Percentiles rank a stretch among this genome's conserved stretches.
These are phyloP conservation scores for Conticribra guillardii DNA, from an alignment of 108 stramenopile species.

Conservation along the genomic window DNA sequence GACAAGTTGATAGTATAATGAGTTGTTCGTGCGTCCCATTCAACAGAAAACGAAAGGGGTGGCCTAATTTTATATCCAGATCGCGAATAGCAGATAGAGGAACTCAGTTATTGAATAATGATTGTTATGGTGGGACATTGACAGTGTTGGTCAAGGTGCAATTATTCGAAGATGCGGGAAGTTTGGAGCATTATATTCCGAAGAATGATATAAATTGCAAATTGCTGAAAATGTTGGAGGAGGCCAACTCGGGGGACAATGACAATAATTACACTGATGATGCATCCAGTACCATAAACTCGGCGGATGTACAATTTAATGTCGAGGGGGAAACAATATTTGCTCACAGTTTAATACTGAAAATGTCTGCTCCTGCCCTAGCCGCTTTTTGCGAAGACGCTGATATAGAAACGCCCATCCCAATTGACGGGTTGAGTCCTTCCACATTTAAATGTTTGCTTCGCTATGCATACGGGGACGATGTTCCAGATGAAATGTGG, in stretches of 20 bases:
- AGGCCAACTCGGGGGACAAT: neutral
- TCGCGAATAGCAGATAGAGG: conserved; percentile 10
- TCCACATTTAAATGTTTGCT: conserved; percentile 18
- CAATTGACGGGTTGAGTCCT: conserved; percentile 23
- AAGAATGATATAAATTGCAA: conserved; percentile 21
- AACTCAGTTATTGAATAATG: conserved; percentile 16
- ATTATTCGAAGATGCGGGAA: conserved; percentile 9
- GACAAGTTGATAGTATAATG: conserved; percentile 4
- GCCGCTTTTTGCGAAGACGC: conserved; percentile 19
- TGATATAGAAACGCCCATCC: conserved; percentile 11
- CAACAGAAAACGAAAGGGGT: conserved; percentile 24
- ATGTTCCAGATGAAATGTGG: conserved; percentile 25
- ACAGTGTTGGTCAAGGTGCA: conserved; percentile 28
- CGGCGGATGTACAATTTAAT: conserved; percentile 28
- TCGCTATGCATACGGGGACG: conserved; percentile 37
- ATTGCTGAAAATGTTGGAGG: neutral
- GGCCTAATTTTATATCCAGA: conserved; percentile 13
- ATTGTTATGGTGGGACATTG: conserved; percentile 12
- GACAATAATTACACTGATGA: neutral
- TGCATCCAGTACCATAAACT: conserved; percentile 1
- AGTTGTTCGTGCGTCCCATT: conserved; percentile 22
- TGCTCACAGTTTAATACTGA: conserved; percentile 32
- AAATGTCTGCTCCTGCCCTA: conserved; percentile 18
- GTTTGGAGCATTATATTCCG: conserved; percentile 22
- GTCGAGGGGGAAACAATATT: conserved; percentile 23